These are phyloP conservation scores for Salvia splendens DNA, from an alignment of 257 asterid species.

Conservation along the genomic window DNA sequence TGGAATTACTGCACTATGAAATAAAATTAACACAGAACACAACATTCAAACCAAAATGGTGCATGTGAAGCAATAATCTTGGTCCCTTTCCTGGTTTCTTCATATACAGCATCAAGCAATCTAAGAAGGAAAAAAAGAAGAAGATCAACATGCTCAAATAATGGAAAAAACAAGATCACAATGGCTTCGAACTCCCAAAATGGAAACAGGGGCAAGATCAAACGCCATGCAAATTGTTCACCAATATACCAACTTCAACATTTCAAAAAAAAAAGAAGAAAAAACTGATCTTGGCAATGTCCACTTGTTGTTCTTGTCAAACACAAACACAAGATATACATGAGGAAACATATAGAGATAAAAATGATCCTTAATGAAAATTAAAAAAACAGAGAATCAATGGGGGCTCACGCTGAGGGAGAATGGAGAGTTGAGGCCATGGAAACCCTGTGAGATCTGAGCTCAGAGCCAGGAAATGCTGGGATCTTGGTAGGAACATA, in stretches of 20 bases:
- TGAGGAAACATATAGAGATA: too few relatives aligned
- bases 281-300: conserved; percentile 14
- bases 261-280: background rate
- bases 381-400: background rate
- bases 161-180: background rate
- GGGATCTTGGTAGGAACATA: conserved; percentile 44
- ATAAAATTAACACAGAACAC: background rate
- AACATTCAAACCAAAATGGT: background rate
- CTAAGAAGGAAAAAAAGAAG: background rate
- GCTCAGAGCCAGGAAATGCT: conserved; percentile 39
- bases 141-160: background rate
- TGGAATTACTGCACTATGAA: background rate
- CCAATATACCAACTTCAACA: conserved; percentile 13
- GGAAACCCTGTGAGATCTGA: conserved; percentile 59
- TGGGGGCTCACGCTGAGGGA: conserved; percentile 52
- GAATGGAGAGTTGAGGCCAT: conserved; percentile 70
- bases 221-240: conserved; percentile 30
- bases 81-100: background rate
- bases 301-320: conserved; percentile 9
- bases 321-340: background rate
- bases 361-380: too few relatives aligned
- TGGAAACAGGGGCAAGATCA: conserved; percentile 13
- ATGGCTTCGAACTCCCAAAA: conserved; percentile 2
- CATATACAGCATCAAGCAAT: conserved; percentile 5
- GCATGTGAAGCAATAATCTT: background rate